phyloP scores from a whole-genome alignment of 2,329 filamentous ascomycete genomes.

The Dothistroma pini region DNA sequence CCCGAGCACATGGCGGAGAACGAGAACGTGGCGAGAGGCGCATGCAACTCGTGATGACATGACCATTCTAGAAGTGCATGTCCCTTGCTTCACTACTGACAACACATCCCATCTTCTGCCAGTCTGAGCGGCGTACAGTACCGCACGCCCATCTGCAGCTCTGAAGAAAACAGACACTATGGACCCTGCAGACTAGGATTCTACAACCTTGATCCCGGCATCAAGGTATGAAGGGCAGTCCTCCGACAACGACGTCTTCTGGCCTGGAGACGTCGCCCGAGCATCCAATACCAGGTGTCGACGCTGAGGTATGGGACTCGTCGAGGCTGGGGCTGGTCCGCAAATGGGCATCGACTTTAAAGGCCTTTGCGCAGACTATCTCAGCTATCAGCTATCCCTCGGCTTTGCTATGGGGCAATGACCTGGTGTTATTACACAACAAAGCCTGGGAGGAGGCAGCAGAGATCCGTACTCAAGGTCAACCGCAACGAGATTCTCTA shows the following conservation, averaged over 20 bases:
- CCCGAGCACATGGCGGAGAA: neutral
- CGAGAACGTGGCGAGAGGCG: neutral
- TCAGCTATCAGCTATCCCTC: slow-evolving; percentile 41
- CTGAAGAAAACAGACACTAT: neutral
- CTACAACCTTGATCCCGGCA: neutral
- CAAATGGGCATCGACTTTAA: slow-evolving; percentile 36
- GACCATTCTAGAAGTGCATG: neutral
- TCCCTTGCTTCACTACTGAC: neutral
- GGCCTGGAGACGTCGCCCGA: neutral
- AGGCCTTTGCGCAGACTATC: slow-evolving; percentile 31
- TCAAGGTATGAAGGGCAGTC: slow-evolving; percentile 15
- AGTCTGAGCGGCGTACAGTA: neutral
- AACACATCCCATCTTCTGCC: neutral
- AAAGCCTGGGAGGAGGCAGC: slow-evolving; percentile 39
- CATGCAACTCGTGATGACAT: too few relatives aligned
- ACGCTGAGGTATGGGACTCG: slow-evolving; percentile 14
- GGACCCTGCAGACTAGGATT: neutral
- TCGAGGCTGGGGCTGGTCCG: slow-evolving; percentile 34
- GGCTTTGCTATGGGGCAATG: slow-evolving; percentile 43
- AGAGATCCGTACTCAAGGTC: slow-evolving; percentile 35
- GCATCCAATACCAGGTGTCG: slow-evolving; percentile 8
- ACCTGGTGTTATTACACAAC: slow-evolving; percentile 41
- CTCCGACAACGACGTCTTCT: slow-evolving; percentile 4
- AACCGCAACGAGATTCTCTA: slow-evolving; percentile 33
- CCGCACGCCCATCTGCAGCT: neutral